Conservation (phyloP, 352 stramenopile genomes). For the Phytopythium montanum region DNA sequence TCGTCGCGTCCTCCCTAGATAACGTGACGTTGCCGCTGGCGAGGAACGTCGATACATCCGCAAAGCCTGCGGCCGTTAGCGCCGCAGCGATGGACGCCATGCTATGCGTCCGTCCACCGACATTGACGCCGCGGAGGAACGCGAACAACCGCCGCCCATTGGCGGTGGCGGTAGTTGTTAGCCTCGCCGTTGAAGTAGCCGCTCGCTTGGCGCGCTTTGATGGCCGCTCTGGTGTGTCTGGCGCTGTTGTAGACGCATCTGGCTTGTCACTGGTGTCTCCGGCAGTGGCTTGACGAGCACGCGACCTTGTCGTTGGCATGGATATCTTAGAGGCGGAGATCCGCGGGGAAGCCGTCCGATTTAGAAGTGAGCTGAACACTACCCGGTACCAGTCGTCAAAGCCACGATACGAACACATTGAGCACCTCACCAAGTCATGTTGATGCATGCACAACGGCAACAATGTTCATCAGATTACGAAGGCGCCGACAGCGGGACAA, state of each 20-base stretch:
- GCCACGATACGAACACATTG: no score
- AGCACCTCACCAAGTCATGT: no score
- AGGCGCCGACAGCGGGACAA: background rate
- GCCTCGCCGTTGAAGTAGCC: background rate
- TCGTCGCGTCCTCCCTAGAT: background rate
- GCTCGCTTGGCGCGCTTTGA: background rate
- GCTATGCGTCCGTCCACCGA: slow-evolving; percentile 24
- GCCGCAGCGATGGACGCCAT: slow-evolving; percentile 24
- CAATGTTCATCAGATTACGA: background rate
- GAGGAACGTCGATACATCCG: slow-evolving; percentile 24
- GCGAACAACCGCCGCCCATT: slow-evolving; percentile 6
- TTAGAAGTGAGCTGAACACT: background rate
- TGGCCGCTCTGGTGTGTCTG: background rate
- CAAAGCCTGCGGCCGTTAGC: slow-evolving; percentile 14
- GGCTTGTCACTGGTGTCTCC: background rate
- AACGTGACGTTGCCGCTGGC: slow-evolving; percentile 31
- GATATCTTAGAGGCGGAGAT: background rate
- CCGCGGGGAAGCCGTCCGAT: background rate
- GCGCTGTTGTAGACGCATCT: background rate
- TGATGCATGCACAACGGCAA: background rate
- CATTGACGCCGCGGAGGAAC: slow-evolving; percentile 30
- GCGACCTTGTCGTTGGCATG: background rate
- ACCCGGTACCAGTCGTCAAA: background rate
- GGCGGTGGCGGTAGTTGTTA: background rate
- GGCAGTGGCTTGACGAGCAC: background rate